Evolutionary conservation across 2,329 filamentous ascomycete genomes (phyloP), one percentile per base, ranked within the genome.

Genomic region (Samsoniella hepiali): DNA sequence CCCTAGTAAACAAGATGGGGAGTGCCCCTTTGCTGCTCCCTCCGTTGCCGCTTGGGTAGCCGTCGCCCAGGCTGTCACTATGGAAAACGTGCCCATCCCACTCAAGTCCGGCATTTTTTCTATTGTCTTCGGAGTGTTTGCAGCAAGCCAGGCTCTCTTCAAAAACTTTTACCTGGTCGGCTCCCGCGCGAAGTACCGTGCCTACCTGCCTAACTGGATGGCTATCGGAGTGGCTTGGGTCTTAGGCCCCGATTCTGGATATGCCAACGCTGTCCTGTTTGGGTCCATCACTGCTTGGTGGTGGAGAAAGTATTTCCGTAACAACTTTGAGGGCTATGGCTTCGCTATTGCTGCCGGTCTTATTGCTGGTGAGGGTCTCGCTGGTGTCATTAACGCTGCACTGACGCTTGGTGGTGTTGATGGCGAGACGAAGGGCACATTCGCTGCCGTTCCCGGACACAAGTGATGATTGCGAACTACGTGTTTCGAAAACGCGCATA

Each of bases 21-120:
- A 66, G 11, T 90, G 88, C 71, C 75, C 83, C 38, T 91, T 90
- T 76, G 70, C 73, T 9, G 84, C 84, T 1, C 88, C 88, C 3
- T 88, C 85, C 2, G 87, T 89, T 15, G 76, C 82, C 0, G 87
- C 88, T 0, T 90, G 87, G 88, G 79, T 82, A 47, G 88, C 88
- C 5, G 85, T 89, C 6, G 86, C 88, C 2, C 75, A 84, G 54
- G 85, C 85, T 22, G 84, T 87, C 49, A 87, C 84, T 1, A 77
- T 82, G 63, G 81, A 82, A 8, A 74, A 72, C 3, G 79, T 87
- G 66, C 84, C 84, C 2, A 84, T 88, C 44, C 84, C 85, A 0
- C 73, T 69, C 29, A 80, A 80, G 11, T 82, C 79, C 8, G 82
- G 78, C 31, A 84, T 84, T 71, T 88, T 87, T 72, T 75, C 83